Evolutionary conservation across 2,329 filamentous ascomycete species (phyloP).

Genomic region (Hypoxylon sp.): DNA sequence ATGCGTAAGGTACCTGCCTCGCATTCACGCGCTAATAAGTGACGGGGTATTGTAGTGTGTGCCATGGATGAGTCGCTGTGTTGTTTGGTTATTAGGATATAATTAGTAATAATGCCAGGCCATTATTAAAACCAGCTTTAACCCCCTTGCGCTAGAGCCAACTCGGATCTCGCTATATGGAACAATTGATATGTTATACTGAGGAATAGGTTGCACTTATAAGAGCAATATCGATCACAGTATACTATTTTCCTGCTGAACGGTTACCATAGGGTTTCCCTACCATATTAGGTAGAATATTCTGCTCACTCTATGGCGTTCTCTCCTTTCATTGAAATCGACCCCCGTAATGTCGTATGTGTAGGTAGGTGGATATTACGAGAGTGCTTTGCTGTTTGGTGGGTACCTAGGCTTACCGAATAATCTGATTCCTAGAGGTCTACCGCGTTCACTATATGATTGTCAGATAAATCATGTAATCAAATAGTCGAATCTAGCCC

Average conservation of each 20-base stretch:
- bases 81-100: background rate
- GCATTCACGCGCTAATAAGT: no score
- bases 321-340: background rate
- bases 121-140: background rate
- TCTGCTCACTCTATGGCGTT: background rate
- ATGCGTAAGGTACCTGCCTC: no score
- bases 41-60: background rate
- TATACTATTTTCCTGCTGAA: background rate
- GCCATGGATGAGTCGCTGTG: background rate
- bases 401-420: background rate
- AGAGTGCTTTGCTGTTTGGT: background rate
- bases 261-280: background rate
- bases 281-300: background rate
- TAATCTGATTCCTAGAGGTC: background rate
- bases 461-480: background rate
- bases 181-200: background rate
- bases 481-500: background rate
- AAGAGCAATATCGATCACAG: background rate
- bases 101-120: background rate
- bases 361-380: background rate
- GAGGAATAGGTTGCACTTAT: background rate
- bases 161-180: slow-evolving; percentile 11
- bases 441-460: background rate
- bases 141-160: slow-evolving; percentile 5
- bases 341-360: background rate